Percentiles rank a stretch among this genome's conserved stretches.
Evolutionary conservation across 352 stramenopile genomes (phyloP).

Genomic region (Phytophthora pseudosyringae): DNA sequence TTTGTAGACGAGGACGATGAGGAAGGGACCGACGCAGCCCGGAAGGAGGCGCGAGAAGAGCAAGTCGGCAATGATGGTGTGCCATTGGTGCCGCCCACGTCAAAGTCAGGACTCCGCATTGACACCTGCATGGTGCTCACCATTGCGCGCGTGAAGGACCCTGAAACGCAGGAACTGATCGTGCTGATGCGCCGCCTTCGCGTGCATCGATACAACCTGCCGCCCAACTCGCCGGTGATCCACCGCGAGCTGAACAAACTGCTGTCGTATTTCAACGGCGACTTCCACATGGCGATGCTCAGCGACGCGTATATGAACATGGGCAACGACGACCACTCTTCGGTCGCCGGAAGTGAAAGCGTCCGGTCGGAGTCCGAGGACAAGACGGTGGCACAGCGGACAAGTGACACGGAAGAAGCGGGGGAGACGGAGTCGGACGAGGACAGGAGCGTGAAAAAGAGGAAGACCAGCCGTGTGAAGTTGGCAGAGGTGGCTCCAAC

Average conservation of each 20-base stretch:
- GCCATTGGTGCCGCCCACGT: constrained; percentile 13
- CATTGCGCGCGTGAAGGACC: constrained; percentile 34
- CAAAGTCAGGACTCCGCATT: constrained; percentile 31
- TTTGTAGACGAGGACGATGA: constrained; percentile 59
- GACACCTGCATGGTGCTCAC: constrained; percentile 42
- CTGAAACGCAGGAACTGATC: constrained; percentile 23
- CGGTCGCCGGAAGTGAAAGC: constrained; percentile 23
- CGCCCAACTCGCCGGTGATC: constrained; percentile 45
- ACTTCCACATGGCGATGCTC: constrained; percentile 57
- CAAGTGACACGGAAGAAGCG: background rate
- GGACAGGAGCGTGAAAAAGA: constrained; percentile 26
- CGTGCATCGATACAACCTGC: constrained; percentile 57
- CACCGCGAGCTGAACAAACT: constrained; percentile 44
- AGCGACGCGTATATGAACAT: constrained; percentile 42
- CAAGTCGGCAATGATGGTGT: constrained; percentile 28
- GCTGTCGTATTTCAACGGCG: constrained; percentile 54
- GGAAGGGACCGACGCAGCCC: constrained; percentile 25
- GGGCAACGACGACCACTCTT: constrained; percentile 21
- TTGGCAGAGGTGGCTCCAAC: constrained; percentile 5
- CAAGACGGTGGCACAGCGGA: constrained; percentile 9
- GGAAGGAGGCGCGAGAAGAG: constrained; percentile 12
- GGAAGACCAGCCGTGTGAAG: constrained; percentile 23
- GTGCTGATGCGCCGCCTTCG: constrained; percentile 49
- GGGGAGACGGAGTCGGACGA: constrained; percentile 10
- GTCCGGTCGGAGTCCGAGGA: constrained; percentile 18